phyloP scores from a whole-genome alignment of 2,329 filamentous ascomycete genomes.

The Ophiostoma sp. region DNA sequence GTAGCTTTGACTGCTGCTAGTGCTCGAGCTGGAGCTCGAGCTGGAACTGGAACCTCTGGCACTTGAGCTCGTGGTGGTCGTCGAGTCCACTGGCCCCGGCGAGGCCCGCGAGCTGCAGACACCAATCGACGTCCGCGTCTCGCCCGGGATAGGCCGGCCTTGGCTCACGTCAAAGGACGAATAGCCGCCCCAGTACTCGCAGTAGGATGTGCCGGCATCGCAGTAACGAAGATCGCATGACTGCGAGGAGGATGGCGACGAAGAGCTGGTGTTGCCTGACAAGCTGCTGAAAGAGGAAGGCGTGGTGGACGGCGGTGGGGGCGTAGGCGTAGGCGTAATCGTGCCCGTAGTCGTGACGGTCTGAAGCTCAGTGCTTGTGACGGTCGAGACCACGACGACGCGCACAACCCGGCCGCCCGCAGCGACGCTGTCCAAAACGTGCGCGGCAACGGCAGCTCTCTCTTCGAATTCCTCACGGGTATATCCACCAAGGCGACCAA shows the following conservation, averaged over 20 bases:
- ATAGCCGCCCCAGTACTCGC: slow-evolving; percentile 32
- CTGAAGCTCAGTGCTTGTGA: background rate
- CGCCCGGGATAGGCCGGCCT: slow-evolving; percentile 28
- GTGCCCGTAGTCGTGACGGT: slow-evolving; percentile 9
- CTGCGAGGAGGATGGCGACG: background rate
- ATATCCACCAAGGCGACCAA: background rate
- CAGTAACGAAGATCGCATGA: slow-evolving; percentile 30
- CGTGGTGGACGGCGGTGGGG: background rate
- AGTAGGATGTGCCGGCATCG: slow-evolving; percentile 29
- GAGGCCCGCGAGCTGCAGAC: slow-evolving; percentile 18
- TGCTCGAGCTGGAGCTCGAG: background rate
- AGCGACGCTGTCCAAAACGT: background rate
- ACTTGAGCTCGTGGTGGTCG: background rate
- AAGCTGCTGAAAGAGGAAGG: background rate
- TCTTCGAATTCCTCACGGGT: background rate
- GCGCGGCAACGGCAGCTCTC: background rate
- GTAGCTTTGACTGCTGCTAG: background rate
- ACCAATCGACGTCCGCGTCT: slow-evolving; percentile 28
- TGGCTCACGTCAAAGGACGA: slow-evolving; percentile 28
- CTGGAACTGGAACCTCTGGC: background rate
- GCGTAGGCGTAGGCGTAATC: background rate
- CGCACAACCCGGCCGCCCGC: background rate
- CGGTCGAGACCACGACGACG: background rate
- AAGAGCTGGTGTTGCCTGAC: background rate
- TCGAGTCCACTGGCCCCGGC: slow-evolving; percentile 2